Evolutionary conservation across 495 filamentous ascomycete species (phyloP).

Genomic region (Penicillium argentinense): DNA sequence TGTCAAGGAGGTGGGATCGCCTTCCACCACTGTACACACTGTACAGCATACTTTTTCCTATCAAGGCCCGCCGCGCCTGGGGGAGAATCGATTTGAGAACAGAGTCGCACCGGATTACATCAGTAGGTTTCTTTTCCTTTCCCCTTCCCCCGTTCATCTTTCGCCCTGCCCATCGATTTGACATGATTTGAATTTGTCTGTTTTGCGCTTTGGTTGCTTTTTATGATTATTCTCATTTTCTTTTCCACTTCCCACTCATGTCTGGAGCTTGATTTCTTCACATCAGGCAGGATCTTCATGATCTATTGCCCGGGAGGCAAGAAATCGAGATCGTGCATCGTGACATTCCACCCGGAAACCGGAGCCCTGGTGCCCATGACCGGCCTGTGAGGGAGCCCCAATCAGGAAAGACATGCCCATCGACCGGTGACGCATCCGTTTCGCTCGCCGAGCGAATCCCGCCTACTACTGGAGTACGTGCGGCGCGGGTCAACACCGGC

Average conservation of each 20-base stretch:
- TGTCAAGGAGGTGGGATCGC: neutral
- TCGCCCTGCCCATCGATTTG: constrained; percentile 3
- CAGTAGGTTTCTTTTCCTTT: constrained; percentile 24
- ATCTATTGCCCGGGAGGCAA: constrained; percentile 5
- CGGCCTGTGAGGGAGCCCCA: constrained; percentile 11
- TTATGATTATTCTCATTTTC: constrained; percentile 10
- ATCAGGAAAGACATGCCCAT: constrained; percentile 15
- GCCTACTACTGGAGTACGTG: constrained; percentile 4
- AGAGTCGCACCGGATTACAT: constrained; percentile 13
- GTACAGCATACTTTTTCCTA: constrained; percentile 1
- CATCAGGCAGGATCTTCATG: constrained; percentile 10
- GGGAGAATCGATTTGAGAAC: constrained; percentile 4
- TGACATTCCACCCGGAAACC: constrained; percentile 4
- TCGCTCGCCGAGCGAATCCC: constrained; percentile 6
- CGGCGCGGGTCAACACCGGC: neutral
- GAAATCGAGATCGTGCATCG: constrained; percentile 1
- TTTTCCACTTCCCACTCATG: constrained; percentile 10
- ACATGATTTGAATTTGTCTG: constrained; percentile 5
- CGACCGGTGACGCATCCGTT: constrained; percentile 18
- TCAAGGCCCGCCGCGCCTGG: constrained; percentile 6
- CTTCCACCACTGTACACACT: neutral
- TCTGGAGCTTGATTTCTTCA: neutral
- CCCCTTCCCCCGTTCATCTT: neutral
- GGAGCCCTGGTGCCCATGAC: constrained; percentile 9
- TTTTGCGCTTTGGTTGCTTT: constrained; percentile 2